These are phyloP conservation scores for Trichoderma sp. DNA, from an alignment of 2,329 filamentous ascomycete species.

Conservation along the genomic window DNA sequence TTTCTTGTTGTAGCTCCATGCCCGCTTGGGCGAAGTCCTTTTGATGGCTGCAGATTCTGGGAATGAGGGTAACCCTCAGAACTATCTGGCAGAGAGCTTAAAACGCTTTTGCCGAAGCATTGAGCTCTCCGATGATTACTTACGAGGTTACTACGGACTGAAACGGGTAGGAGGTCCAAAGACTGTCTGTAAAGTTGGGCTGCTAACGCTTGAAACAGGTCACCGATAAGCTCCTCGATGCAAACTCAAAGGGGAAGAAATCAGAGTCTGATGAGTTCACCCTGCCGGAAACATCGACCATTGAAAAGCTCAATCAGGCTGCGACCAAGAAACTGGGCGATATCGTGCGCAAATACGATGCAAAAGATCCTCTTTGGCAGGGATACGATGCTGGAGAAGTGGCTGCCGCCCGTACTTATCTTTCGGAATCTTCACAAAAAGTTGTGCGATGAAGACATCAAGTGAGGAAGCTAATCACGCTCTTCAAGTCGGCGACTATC, in stretches of 20 bases:
- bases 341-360: conserved; percentile 64
- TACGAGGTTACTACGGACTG: conserved; percentile 89
- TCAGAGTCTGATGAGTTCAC: conserved; percentile 50
- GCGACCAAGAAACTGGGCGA: conserved; percentile 74
- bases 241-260: conserved; percentile 43
- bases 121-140: conserved; percentile 88
- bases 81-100: conserved; percentile 67
- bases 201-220: conserved; percentile 36
- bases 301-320: conserved; percentile 66
- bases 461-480: not conserved
- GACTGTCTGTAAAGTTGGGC: not conserved
- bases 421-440: conserved; percentile 51
- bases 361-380: conserved; percentile 63
- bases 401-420: conserved; percentile 64
- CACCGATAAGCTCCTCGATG: conserved; percentile 49
- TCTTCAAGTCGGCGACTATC: not conserved
- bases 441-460: conserved; percentile 40
- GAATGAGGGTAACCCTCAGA: conserved; percentile 41
- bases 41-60: conserved; percentile 63
- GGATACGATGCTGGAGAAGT: conserved; percentile 72
- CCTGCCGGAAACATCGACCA: conserved; percentile 54
- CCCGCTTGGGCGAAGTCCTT: conserved; percentile 77
- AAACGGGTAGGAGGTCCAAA: conserved; percentile 59
- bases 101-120: conserved; percentile 87
- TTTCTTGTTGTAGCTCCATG: conserved; percentile 65